Conservation (phyloP, 2,329 filamentous ascomycete genomes). For the Annulohypoxylon truncatum region DNA sequence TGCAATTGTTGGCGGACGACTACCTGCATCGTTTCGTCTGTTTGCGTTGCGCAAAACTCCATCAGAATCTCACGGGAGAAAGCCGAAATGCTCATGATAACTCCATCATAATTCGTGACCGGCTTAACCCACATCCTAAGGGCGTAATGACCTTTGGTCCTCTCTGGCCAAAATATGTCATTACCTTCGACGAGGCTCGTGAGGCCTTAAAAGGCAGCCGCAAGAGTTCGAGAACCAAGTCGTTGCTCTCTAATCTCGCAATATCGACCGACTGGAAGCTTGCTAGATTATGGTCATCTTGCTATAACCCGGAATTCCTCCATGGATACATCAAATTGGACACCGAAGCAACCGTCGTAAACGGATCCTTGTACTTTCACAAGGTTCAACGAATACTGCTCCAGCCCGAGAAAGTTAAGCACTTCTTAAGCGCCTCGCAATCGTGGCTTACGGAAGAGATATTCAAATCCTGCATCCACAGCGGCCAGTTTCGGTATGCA, state of each 20-base stretch:
- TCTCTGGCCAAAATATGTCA: conserved; percentile 26
- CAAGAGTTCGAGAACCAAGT: not conserved
- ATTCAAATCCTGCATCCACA: conserved; percentile 24
- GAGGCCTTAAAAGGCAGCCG: not conserved
- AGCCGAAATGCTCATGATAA: not conserved
- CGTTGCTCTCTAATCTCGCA: not conserved
- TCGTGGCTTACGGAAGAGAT: conserved; percentile 1
- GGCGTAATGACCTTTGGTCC: conserved; percentile 28
- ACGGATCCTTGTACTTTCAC: conserved; percentile 16
- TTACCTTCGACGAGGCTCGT: conserved; percentile 6
- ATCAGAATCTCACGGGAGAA: conserved; percentile 1
- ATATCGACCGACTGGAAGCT: conserved; percentile 33
- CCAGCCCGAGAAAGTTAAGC: conserved; percentile 9
- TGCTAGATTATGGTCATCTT: conserved; percentile 20
- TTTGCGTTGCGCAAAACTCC: conserved; percentile 17
- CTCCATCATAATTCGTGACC: not conserved
- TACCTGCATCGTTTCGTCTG: conserved; percentile 18
- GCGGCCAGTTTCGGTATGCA: not conserved
- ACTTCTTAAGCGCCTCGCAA: not conserved
- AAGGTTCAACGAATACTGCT: conserved; percentile 24
- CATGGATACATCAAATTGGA: conserved; percentile 33
- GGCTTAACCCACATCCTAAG: not conserved
- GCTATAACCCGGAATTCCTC: conserved; percentile 23
- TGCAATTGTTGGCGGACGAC: conserved; percentile 13
- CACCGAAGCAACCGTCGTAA: conserved; percentile 17